These are phyloP conservation scores for Waitea zeae DNA, from an alignment of 1,284 basidiomycete species.

Conservation along the genomic window DNA sequence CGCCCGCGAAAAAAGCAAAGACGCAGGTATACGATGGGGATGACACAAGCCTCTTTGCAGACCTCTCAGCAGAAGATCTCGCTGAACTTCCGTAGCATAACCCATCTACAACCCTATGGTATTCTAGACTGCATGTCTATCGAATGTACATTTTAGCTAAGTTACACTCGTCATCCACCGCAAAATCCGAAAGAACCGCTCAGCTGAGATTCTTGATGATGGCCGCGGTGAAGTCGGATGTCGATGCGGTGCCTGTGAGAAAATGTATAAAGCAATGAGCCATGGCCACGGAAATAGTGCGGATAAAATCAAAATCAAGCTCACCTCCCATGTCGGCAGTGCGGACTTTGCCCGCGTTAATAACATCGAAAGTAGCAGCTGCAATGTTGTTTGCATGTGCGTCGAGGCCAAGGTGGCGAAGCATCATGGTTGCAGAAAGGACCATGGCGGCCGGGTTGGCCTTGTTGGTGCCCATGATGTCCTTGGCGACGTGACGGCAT, in stretches of 20 bases:
- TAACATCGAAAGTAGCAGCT: constrained; percentile 84
- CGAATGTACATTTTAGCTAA: no score
- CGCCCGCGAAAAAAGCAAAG: no score
- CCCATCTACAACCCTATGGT: no score
- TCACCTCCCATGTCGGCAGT: constrained; percentile 95
- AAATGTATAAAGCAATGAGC: constrained; percentile 11
- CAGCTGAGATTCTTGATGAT: constrained; percentile 59
- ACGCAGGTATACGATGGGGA: no score
- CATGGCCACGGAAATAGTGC: constrained; percentile 5
- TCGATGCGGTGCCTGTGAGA: no score
- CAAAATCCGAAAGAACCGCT: no score
- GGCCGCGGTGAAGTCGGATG: constrained; percentile 83
- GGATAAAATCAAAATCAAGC: constrained; percentile 10
- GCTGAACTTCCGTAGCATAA: no score
- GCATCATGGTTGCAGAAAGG: constrained; percentile 96
- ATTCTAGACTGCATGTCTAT: no score
- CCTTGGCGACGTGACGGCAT: constrained; percentile 95
- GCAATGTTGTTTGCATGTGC: constrained; percentile 92
- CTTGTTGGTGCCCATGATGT: constrained; percentile 94
- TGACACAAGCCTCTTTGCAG: no score
- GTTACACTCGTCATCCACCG: no score
- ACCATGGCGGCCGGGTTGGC: constrained; percentile 99
- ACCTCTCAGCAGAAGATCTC: no score
- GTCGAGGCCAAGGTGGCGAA: constrained; percentile 92
- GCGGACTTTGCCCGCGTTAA: constrained; percentile 77